Base-by-base conservation (phyloP, 1,139 yeast genomes). In the Hyphopichia buzzinii region DNA sequence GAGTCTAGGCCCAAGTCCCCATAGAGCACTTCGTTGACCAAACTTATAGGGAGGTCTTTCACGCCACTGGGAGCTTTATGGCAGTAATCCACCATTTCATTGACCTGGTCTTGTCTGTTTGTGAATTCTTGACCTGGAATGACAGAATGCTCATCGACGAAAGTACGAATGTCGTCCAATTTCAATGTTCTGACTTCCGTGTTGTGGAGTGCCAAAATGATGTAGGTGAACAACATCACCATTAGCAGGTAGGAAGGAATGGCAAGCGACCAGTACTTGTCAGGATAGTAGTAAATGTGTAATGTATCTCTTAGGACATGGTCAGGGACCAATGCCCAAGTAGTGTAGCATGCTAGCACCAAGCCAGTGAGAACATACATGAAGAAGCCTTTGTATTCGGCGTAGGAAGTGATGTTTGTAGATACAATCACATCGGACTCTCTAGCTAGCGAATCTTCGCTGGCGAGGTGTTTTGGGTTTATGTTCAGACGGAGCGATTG, bases 251-350 rank as follows among this genome's bases (percentile, higher is more conserved):
- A 83, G 3, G 84, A 67, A 1, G 96, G 95, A 1, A 85, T 57
- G 0, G 89, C 86, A 34, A 83, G 53, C 2, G 92, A 82, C 96
- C 96, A 88, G 82, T 92, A 87, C 46, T 88, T 68, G 24, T 88
- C 84, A 0, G 96, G 96, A 47, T 81, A 84, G 57, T 86, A 88
- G 47, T 78, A 74, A 11, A 88, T 75, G 2, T 82, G 78, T 15
- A 84, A 42, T 39, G 54, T 49, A 35, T 77, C 64, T 29, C 54
- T 46, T 17, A 86, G 72, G 29, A 77, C 50, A 8, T 52, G 41
- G 19, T 77, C 75, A 0, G 96, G 96, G 0, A 80, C 54, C 11
- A 82, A 51, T 0, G 90, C 76, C 96, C 96, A 88, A 4, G 74
- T 47, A 3, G 81, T 48, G 73, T 85, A 87, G 8, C 74, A 57